A percentile compares a stretch with the other conserved stretches of the same genome.
Evolutionary conservation across 202 grass and related monocot species (phyloP).

Genomic region (Digitaria exilis): DNA sequence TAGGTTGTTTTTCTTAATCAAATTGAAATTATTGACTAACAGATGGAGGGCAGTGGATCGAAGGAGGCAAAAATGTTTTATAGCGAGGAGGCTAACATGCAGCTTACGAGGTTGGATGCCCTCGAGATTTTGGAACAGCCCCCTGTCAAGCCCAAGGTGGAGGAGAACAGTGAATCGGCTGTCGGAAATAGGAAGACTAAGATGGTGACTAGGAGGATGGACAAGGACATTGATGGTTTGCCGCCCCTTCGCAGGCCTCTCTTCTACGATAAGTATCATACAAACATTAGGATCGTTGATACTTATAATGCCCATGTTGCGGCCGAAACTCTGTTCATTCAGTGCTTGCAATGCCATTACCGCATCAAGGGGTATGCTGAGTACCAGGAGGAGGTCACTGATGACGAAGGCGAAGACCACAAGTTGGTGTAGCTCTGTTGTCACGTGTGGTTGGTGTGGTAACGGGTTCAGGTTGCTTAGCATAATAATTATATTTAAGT

Average conservation of each 20-base stretch:
- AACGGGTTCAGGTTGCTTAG: neutral
- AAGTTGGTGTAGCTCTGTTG: neutral
- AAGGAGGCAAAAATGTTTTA: neutral
- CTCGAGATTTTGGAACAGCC: neutral
- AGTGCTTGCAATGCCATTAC: neutral
- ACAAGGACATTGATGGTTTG: neutral
- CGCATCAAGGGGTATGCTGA: neutral
- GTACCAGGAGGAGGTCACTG: neutral
- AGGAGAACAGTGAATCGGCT: neutral
- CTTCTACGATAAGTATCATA: neutral
- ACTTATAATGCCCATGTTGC: neutral
- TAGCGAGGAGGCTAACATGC: neutral
- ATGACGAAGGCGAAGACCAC: neutral
- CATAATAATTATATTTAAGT: neutral
- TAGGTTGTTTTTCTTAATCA: neutral
- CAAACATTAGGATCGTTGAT: accelerated
- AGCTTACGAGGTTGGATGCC: neutral
- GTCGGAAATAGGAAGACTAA: neutral
- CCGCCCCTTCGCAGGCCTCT: neutral
- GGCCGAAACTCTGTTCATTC: neutral
- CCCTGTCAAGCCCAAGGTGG: neutral
- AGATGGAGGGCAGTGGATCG: neutral
- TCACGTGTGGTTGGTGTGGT: neutral
- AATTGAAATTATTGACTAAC: neutral
- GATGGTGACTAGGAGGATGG: neutral